Base-by-base conservation (phyloP, 306 rosid genomes). In the Astragalus glycyphyllos region DNA sequence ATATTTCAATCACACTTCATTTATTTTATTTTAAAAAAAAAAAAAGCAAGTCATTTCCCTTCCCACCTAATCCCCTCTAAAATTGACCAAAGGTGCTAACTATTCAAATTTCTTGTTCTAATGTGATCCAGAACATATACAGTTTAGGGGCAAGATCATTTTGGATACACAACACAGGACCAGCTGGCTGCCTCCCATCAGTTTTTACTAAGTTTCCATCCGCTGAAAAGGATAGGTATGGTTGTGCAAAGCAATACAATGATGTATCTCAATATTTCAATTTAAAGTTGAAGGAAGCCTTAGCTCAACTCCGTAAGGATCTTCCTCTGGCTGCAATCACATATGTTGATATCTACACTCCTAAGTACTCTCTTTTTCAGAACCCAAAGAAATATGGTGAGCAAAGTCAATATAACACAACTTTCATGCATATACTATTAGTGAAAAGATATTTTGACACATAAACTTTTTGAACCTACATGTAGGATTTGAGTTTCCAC, bases 201-300 rank as follows among this genome's bases (percentile, higher is more conserved):
- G 37, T 80, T 44, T 68, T 76, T 14, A 49, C 51, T 20, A 68
- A n/a, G 34, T 76, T 83, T 50, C 57, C 12, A 29, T 61, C 75
- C 5, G 69, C 65, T 7, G 64, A 67, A 55, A 76, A 40, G 47
- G 96, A 89, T 72, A 15, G 2, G 0, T 62, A 45, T 29, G 94
- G 97, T 16, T 89, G 97, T 31, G 92, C 87, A 44, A 68, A 68
- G 11, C 74, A 77, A 47, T 81, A 80, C 66, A 90, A 90, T 46
- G 86, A 82, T 2, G 86, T 90, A 13, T 85, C 91, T 26, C 84
- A 77, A 13, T 62, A 78, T 62, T 92, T 84, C 78, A 92, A 89
- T 79, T 50, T 37, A 0, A 71, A 85, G 26, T 81, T 91, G 42
- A 89, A 85, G 49, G 65, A 91, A 49, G 81, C 71, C 0, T 73